Percentiles rank a stretch among this genome's conserved stretches.
Conservation (phyloP, 106 monocot genomes). For the Acorus calamus region DNA sequence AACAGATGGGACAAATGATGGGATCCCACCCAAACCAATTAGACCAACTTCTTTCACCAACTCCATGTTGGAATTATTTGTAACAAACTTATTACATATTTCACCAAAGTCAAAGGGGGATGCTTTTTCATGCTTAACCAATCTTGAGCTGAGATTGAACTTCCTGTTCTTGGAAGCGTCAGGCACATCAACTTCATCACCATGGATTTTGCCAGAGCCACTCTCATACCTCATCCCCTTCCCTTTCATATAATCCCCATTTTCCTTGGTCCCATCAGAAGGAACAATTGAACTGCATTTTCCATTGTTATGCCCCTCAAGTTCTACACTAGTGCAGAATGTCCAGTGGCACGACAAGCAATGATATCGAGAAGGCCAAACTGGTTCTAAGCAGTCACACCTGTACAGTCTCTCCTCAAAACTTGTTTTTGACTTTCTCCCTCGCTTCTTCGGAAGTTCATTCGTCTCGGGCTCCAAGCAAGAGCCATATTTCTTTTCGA, state of each 20-base stretch:
- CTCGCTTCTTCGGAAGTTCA: constrained; percentile 49
- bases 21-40: constrained; percentile 67
- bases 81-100: constrained; percentile 53
- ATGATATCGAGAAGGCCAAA: constrained; percentile 83
- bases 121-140: constrained; percentile 25
- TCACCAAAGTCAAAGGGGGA: constrained; percentile 73
- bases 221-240: constrained; percentile 31
- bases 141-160: constrained; percentile 19
- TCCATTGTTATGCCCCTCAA: constrained; percentile 61
- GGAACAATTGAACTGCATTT: constrained; percentile 31
- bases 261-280: constrained; percentile 44
- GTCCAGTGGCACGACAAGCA: constrained; percentile 81
- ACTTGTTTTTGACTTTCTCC: constrained; percentile 47
- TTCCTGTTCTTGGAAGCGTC: constrained; percentile 24
- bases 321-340: constrained; percentile 33
- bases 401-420: constrained; percentile 64
- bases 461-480: constrained; percentile 40
- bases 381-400: constrained; percentile 86
- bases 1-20: constrained; percentile 32
- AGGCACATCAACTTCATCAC: constrained; percentile 18
- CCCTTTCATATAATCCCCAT: constrained; percentile 25
- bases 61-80: constrained; percentile 61
- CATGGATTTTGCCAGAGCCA: constrained; percentile 30
- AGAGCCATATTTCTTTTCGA: constrained; percentile 68
- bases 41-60: constrained; percentile 83